These are phyloP conservation scores for Annulohypoxylon truncatum DNA, from an alignment of 2,329 filamentous ascomycete species.

Conservation along the genomic window DNA sequence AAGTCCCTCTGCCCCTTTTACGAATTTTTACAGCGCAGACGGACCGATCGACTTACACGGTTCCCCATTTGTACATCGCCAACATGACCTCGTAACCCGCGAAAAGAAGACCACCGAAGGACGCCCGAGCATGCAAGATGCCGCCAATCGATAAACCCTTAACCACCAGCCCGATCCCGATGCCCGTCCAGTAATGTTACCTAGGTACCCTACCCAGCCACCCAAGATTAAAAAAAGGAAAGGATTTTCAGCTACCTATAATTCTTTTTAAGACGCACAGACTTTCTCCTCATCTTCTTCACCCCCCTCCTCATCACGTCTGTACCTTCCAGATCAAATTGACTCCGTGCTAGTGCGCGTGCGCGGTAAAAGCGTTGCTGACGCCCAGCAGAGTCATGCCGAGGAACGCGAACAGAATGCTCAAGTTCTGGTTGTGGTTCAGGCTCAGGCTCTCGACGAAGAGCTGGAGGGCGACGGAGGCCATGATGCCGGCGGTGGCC, in stretches of 20 bases:
- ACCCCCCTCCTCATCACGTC: too few species aligned
- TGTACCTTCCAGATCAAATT: background rate
- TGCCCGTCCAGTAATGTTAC: background rate
- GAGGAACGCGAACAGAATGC: conserved; percentile 82
- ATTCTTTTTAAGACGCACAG: background rate
- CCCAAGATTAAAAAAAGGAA: background rate
- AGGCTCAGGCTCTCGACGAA: conserved; percentile 87
- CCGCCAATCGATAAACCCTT: conserved; percentile 11
- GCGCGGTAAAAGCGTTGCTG: conserved; percentile 84
- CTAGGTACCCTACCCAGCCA: too few species aligned
- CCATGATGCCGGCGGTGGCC: conserved; percentile 92
- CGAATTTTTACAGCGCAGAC: conserved; percentile 6
- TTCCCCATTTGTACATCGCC: background rate
- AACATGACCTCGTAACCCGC: conserved; percentile 4
- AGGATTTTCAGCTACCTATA: background rate
- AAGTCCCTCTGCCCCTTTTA: background rate
- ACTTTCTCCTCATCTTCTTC: background rate
- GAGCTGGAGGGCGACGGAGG: conserved; percentile 88
- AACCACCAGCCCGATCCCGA: background rate
- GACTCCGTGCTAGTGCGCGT: conserved; percentile 51
- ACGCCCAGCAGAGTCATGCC: conserved; percentile 90
- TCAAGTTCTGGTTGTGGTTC: conserved; percentile 81
- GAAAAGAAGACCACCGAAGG: background rate
- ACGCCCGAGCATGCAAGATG: conserved; percentile 24
- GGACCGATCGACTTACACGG: background rate